Evolutionary conservation across 2,329 filamentous ascomycete genomes (phyloP), one percentile per base, ranked within the genome.

Genomic region (Ophiosphaerella narmari): DNA sequence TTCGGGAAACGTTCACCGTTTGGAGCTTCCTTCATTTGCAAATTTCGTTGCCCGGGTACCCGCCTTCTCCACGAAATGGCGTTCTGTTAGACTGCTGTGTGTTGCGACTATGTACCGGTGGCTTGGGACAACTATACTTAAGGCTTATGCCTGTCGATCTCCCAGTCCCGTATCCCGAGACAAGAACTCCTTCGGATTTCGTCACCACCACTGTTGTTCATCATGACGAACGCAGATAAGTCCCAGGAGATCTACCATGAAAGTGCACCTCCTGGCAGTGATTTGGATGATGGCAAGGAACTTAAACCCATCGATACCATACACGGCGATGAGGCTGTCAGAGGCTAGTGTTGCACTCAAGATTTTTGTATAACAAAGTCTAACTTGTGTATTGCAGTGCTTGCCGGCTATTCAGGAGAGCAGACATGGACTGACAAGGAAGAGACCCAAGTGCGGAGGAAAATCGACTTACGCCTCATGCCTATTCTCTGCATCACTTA

Each of bases 341-440:
- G 3, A 29, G 26, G 26, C 26, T 29, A 29, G 26, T 29, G 11
- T 7, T 29, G 7, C 13, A 4, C 21, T 26, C 16, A 29, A 11
- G 36, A 2, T 43, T 21, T 29, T 7, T 18, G 8, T 14, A 8
- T 26, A 14, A 29, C 26, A 29, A 29, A 29, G 26, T 29, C 26
- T 29, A 11, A 29, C 26, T 29, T 29, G 26, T 29, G 18, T 29
- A 11, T 11, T 11, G 11, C 11, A 40, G 48, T 80, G 7, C 56
- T 80, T 12, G 68, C 65, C 16, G 60, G 59, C 26, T 80, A 80
- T 51, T 54, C 63, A 5, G 78, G 78, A 4, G 74, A 78, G 7
- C 56, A 68, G 43, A 59, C 54, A 2, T 82, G 79, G 78, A 74
- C 72, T 0, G 62, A 71, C 54, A 80, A 82, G 59, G 61, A 69